These are phyloP conservation scores for Colletotrichum abscissum DNA, from an alignment of 2,329 filamentous ascomycete genomes.

Conservation along the genomic window DNA sequence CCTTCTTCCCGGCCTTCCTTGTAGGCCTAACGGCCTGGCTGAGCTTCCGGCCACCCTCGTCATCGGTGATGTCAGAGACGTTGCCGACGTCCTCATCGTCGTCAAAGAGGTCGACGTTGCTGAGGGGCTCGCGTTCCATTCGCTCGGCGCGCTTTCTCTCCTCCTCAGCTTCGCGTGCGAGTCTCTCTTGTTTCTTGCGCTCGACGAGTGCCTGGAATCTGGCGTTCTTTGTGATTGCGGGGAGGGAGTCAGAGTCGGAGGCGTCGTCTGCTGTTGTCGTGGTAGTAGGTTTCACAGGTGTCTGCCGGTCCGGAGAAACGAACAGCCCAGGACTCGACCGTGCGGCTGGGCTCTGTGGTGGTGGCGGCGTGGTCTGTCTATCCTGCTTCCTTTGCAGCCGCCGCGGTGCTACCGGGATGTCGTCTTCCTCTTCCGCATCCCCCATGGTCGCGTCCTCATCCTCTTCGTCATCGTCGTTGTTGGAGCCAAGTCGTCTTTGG, in stretches of 20 bases:
- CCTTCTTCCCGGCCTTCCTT: constrained; percentile 93
- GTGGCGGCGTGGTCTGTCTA: constrained; percentile 48
- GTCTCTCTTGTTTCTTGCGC: constrained; percentile 77
- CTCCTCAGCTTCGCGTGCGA: constrained; percentile 72
- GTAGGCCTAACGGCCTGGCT: constrained; percentile 77
- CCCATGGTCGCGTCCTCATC: constrained; percentile 43
- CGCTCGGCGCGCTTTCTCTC: constrained; percentile 60
- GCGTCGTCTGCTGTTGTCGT: constrained; percentile 44
- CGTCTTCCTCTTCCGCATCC: constrained; percentile 51
- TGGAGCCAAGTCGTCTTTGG: constrained; percentile 53
- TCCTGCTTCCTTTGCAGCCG: constrained; percentile 51
- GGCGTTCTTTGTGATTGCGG: constrained; percentile 62
- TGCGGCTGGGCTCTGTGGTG: constrained; percentile 41
- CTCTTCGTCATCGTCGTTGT: constrained; percentile 43
- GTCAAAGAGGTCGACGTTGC: constrained; percentile 49
- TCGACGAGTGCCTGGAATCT: constrained; percentile 79
- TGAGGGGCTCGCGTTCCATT: constrained; percentile 49
- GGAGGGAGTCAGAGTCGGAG: constrained; percentile 59
- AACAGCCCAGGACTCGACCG: constrained; percentile 61
- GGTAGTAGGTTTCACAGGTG: constrained; percentile 40
- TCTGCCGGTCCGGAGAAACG: constrained; percentile 60
- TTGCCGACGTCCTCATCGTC: constrained; percentile 64
- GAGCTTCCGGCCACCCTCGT: constrained; percentile 71
- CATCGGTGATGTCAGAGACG: constrained; percentile 69
- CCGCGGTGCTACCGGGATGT: constrained; percentile 53